Evolutionary conservation across 73 alveolate species (phyloP), one percentile per base, ranked within the genome.

Genomic region (Breviolum minutum): DNA sequence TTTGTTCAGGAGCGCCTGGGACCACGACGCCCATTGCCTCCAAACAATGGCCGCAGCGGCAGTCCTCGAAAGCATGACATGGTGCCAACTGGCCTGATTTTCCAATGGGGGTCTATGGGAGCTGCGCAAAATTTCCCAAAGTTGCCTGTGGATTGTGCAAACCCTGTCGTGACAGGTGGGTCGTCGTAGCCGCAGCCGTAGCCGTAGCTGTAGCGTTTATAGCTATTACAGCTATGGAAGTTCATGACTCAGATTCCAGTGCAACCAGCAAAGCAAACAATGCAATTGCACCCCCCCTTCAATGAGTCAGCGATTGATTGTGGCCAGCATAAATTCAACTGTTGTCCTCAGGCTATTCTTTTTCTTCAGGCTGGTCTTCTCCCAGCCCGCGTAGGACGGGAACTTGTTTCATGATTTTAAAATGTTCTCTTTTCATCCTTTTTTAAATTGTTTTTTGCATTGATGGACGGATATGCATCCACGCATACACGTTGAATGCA

Each of bases 141-240:
- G 54, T 3, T 2, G 54, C 54, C 3, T 40, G 54, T 3, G 54
- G 5, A 0, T 40, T 40, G 54, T 40, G 54, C 54, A 40, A 40
- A 40, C 54, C 54, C 0, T 19, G 83, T 32, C 48, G 40, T 27
- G 83, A 27, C 40, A 24, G 40, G 40, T 13, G 83, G 48, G 83
- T 32, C 5, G 83, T 24, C 83, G n/a, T 9, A 73, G 83, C 83
- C 40, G 83, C 83, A 24, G 83, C 32, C 93, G 93, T 54, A 66
- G 96, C 66, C 81, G 62, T 7, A 69, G 96, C 96, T 68, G 68
- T 79, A 61, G 83, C 74, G 26, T n/a, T 32, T 40, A 73, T 79
- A 91, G 97, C 97, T 71, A 54, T 40, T 91, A 70, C 82, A 89
- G 96, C 96, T 89, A 89, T 76, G 66, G 66, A 30, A 91, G 88